Conservation (phyloP, 805 yeast species). For the Candida cerambycidarum region DNA sequence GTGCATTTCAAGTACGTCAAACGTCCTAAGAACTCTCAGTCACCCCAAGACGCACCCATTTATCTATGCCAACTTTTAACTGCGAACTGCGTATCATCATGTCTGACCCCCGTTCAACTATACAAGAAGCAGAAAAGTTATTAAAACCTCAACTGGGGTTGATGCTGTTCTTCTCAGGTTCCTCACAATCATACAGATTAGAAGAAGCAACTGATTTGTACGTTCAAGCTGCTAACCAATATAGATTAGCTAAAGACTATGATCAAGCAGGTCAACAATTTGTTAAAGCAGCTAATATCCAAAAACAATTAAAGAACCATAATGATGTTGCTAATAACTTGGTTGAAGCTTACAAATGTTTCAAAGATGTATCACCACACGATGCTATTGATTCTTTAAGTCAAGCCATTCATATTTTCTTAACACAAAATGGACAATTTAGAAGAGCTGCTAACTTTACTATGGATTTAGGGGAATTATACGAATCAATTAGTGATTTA, state of each 20-base stretch:
- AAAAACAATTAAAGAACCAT: constrained; percentile 67
- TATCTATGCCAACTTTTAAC: neutral
- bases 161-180: constrained; percentile 62
- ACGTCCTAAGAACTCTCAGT: too few relatives aligned
- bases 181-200: constrained; percentile 57
- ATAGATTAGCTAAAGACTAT: constrained; percentile 71
- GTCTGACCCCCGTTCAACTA: constrained; percentile 47
- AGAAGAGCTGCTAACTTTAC: constrained; percentile 95
- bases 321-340: constrained; percentile 91
- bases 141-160: constrained; percentile 67
- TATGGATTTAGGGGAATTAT: constrained; percentile 84
- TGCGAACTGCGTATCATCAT: too few relatives aligned
- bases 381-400: constrained; percentile 77
- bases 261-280: constrained; percentile 79
- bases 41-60: too few relatives aligned
- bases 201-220: constrained; percentile 94
- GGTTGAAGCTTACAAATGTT: constrained; percentile 89
- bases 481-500: constrained; percentile 69
- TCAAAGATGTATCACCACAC: constrained; percentile 66
- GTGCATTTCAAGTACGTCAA: too few relatives aligned
- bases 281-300: constrained; percentile 81
- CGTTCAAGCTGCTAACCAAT: constrained; percentile 90
- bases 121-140: constrained; percentile 44
- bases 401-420: constrained; percentile 76
- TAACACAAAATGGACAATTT: constrained; percentile 86